Base-by-base conservation (phyloP, 768 basidiomycete species). In the Termitomyces sp. region DNA sequence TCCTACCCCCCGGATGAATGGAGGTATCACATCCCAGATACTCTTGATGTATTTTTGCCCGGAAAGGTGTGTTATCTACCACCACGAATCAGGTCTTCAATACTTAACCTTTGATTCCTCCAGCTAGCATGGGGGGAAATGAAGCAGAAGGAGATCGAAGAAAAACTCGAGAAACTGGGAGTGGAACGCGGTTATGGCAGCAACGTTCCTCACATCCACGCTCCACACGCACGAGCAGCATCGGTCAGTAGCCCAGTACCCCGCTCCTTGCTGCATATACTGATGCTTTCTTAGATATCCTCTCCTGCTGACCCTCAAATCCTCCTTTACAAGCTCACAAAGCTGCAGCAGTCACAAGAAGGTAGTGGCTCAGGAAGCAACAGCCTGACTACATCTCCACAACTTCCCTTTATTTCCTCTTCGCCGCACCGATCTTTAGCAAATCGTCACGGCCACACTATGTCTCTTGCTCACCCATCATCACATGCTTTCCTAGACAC, bases 291-390 rank as follows among this genome's bases (percentile, higher is more conserved):
- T 26, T 67, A 94, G 92, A 90, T 93, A 72, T 93, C 92, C 2
- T 93, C 91, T n/a, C 91, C 92, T 32, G 91, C 91, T 4, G 92
- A 93, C 68, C 91, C 92, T 32, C 88, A 89, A 20, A 72, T 94
- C 26, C 77, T 94, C 20, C 80, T 85, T 63, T 92, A 88, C 74
- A 93, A 91, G 71, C 77, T 93, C 47, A 91, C 91, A 74, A 91
- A 91, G 72, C 77, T 94, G 10, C 91, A 91, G 62, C 87, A 87
- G 71, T 80, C 87, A 0, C 88, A 90, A 64, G 75, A 81, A 64
- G 69, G 66, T 18, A 80, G 82, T 3, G 74, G 79, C 4, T 68
- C 77, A 1, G 78, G 76, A 55, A 57, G 55, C 18, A 64, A 61
- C 52, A 90, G 89, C 1, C 69, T 85, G 32, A 74, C 86, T 13